phyloP scores from a whole-genome alignment of 2,329 filamentous ascomycete species.

The Penicillium hordei region DNA sequence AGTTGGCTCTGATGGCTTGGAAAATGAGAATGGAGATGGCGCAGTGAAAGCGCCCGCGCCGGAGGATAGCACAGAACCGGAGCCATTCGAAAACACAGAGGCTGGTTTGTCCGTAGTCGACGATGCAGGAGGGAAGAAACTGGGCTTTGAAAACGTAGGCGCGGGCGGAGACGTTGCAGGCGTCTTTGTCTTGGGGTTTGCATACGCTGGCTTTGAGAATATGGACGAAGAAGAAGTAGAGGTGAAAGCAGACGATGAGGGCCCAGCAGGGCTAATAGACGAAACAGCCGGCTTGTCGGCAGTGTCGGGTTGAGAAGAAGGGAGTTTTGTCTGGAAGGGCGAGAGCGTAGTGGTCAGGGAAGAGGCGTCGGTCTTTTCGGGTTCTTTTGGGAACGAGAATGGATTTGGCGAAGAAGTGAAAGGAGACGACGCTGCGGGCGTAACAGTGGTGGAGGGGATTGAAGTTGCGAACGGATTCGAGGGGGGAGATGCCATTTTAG shows the following conservation, averaged over 20 bases:
- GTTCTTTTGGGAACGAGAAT: slow-evolving; percentile 3
- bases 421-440: slow-evolving; percentile 1
- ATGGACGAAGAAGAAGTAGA: not conserved
- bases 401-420: not conserved
- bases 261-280: not conserved
- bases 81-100: not conserved
- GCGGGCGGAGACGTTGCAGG: not conserved
- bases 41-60: not conserved
- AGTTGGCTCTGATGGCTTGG: not conserved
- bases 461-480: slow-evolving; percentile 9
- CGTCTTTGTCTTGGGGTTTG: not conserved
- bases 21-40: not conserved
- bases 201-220: not conserved
- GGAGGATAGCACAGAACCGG: not conserved
- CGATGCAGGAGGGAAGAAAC: not conserved
- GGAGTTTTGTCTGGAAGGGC: not conserved
- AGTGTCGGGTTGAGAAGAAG: not conserved
- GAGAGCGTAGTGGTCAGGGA: not conserved
- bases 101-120: not conserved
- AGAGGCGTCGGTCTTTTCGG: not conserved
- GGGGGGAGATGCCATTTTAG: not conserved
- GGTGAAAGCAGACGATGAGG: not conserved
- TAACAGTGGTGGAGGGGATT: not conserved
- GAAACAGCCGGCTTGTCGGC: not conserved
- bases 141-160: not conserved